Conservation (phyloP, 148 eudicot species). For the Rhododendron ferrugineum region DNA sequence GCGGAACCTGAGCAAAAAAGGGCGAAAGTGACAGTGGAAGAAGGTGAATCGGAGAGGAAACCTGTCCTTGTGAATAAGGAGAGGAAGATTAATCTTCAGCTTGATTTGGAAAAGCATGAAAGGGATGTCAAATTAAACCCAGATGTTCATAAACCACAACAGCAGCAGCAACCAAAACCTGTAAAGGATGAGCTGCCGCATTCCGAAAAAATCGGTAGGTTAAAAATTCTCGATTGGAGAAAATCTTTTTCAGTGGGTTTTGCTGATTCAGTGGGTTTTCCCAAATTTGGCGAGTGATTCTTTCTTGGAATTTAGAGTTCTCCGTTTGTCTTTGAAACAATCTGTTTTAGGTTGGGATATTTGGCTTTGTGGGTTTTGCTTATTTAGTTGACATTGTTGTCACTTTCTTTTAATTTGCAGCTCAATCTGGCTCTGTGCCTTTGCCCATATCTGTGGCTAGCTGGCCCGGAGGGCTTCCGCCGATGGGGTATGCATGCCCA, state of each 20-base stretch:
- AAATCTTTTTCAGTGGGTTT: neutral
- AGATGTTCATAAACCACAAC: slow-evolving; percentile 23
- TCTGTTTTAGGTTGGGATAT: neutral
- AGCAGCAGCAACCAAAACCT: slow-evolving; percentile 23
- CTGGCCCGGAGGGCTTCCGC: slow-evolving; percentile 87
- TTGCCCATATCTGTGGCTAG: slow-evolving; percentile 76
- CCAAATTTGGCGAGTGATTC: neutral
- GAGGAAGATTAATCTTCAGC: slow-evolving; percentile 39
- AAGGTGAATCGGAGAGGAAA: slow-evolving; percentile 24
- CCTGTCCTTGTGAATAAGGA: slow-evolving; percentile 1
- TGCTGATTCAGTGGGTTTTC: neutral
- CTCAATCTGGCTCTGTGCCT: slow-evolving; percentile 58
- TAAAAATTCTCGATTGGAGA: neutral
- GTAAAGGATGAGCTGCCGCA: slow-evolving; percentile 38
- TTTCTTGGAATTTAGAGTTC: neutral
- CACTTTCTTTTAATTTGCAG: slow-evolving; percentile 22
- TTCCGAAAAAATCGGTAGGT: slow-evolving; percentile 48
- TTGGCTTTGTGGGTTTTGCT: neutral
- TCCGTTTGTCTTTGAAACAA: neutral
- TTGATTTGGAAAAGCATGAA: slow-evolving; percentile 48
- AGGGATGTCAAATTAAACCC: slow-evolving; percentile 26
- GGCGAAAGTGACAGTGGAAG: slow-evolving; percentile 18
- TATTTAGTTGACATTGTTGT: slow-evolving; percentile 13
- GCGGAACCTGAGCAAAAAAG: slow-evolving; percentile 33
- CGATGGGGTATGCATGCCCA: slow-evolving; percentile 74